Base-by-base conservation (phyloP, 345 rosid genomes). In the Ailanthus altissimus region DNA sequence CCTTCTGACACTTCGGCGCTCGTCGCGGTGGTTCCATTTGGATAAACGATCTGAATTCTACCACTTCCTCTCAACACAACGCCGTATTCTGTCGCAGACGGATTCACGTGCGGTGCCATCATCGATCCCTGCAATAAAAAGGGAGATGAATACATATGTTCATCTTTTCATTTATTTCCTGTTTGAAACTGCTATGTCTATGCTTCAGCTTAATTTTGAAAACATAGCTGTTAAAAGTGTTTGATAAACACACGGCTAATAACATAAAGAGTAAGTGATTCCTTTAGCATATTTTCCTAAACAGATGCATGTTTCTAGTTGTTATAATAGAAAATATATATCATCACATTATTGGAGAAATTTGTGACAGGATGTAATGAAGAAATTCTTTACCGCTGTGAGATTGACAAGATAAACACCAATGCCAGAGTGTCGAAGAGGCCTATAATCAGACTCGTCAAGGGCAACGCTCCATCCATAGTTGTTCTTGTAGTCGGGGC, bases 101-200 rank as follows among this genome's bases (percentile, higher is more conserved):
- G 97, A 78, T 96, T 96, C 83, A 92, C 84, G 73, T 96, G 98
- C 0, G 98, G 99, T n/a, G 97, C 95, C 97, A 96, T 76, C 99
- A 96, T 93, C 26, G 98, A 86, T 74, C 99, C 99, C 97, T 90
- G 79, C 13, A 40, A 50, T 0, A 18, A 51, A 16, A 32, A 62
- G 42, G 47, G 7, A 13, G 47, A 18, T 16, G 38, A 1, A 4
- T 32, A 32, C 38, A 32, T 32, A 32, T 32, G 38, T 32, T 32
- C 38, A 32, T 1, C n/a, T 32, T 32, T 32, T 32, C 38, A 32
- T 32, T 32, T 32, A 32, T 32, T 32, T 32, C 38, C 38, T 32
- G 38, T 32, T 32, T 32, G 38, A 1, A 32, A 3, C 38, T 32
- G 38, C 38, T 32, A 3, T 32, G n/a, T n/a, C n/a, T n/a, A n/a